phyloP scores from a whole-genome alignment of 345 rosid genomes.

The Eucalyptus coolabah region DNA sequence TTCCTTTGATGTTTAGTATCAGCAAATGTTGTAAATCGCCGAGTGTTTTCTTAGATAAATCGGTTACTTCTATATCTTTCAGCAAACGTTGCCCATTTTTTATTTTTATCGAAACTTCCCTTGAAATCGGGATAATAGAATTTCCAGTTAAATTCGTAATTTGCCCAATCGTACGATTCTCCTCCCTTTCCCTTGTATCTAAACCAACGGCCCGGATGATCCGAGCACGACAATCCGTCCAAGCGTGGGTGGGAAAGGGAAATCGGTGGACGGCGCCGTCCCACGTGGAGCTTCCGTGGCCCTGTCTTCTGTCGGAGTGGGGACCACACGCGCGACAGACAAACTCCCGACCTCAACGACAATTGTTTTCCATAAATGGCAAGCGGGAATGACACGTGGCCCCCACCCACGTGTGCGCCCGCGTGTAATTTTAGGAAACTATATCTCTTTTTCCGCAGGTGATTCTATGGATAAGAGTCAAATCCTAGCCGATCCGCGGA shows the following conservation, averaged over 20 bases:
- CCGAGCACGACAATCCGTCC: not conserved
- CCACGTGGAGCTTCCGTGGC: not conserved
- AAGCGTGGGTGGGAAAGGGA: not conserved
- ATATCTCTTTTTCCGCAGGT: not conserved
- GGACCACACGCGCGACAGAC: not conserved
- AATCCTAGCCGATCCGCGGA: not conserved
- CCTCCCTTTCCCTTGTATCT: not conserved
- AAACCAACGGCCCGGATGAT: not conserved
- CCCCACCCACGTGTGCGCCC: not conserved
- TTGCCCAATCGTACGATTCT: not conserved
- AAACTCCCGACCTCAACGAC: not conserved
- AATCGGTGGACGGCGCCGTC: not conserved
- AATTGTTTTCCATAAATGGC: not conserved
- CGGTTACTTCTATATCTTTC: not conserved
- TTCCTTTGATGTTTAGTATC: not conserved
- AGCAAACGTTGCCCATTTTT: not conserved
- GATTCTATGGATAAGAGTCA: not conserved
- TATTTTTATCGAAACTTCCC: not conserved
- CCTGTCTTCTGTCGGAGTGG: not conserved
- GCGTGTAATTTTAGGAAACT: not conserved
- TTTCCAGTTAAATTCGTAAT: not conserved
- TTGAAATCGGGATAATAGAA: not conserved
- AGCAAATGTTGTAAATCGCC: not conserved
- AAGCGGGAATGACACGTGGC: not conserved
- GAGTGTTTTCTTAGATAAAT: not conserved